Evolutionary conservation across 2,329 filamentous ascomycete genomes (phyloP), one percentile per base, ranked within the genome.

Genomic region (Venturia asperata): DNA sequence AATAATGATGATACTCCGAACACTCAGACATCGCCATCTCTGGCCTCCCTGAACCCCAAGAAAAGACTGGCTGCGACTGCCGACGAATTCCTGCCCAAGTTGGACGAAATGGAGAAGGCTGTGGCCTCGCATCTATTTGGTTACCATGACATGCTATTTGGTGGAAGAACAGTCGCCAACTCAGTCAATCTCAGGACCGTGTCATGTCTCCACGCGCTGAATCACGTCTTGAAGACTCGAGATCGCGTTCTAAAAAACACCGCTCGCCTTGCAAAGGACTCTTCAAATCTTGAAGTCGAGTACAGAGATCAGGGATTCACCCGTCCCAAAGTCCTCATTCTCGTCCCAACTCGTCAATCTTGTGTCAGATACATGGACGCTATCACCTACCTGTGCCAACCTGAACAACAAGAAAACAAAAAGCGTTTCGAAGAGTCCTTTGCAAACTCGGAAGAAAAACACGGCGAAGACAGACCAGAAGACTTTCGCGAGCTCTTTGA

Each of bases 161-260:
- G 88, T 65, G 85, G 86, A 63, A 83, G 93, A 55, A 90, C 84
- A 0, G 76, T 87, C 1, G 78, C 81, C 19, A 94, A 93, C 72
- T 84, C 90, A 0, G 79, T 83, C 27, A 82, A 81, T 5, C 74
- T 97, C 61, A 86, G 91, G 62, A 85, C 87, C 49, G 78, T 96
- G 63, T 82, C 86, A 19, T 91, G 89, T 70, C 80, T 97, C 1
- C 94, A 99, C 75, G 87, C 88, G 2, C 80, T 97, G 15, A 97
- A 97, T 74, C 94, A 97, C 73, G 82, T 97, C 49, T 87, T 96
- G 76, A 97, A 96, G 75, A 97, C 93, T 1, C 87, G 94, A 69
- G 93, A 97, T 72, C 85, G 87, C 39, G 89, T 97, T 0, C 84
- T 97, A 67, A 97, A 96, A 76, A 95, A 97, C 77, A 97, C 92